Base-by-base conservation (phyloP, 1,139 yeast species). In the Debaryomyces udenii region DNA sequence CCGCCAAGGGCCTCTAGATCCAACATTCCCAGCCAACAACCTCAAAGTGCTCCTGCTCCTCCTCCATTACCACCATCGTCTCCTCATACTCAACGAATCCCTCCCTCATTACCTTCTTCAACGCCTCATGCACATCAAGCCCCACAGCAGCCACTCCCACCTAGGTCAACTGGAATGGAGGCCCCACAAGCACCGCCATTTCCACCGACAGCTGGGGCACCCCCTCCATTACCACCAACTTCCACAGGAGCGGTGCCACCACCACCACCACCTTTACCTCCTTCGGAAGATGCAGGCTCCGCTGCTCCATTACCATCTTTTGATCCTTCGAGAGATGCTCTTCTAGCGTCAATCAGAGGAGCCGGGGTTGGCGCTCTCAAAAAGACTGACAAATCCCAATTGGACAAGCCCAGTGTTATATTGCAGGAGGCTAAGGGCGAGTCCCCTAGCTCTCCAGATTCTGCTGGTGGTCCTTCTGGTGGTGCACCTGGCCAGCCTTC, bases 341-440 rank as follows among this genome's bases (percentile, higher is more conserved):
- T 93, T 35, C 66, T 93, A 44, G 89, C 96, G 0, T 88, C 97
- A 0, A 93, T 91, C 51, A 76, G 96, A 54, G 80, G 84, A 26
- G 83, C 96, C 0, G 88, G 89, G 37, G 39, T 90, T 9, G 83
- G 83, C 0, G 59, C 79, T 3, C 74, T 91, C 49, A 81, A 74
- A 48, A 87, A 84, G 59, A 85, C 86, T 4, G 97, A 93, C 61
- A 91, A 90, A 62, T 66, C 89, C 0, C 91, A 86, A 52, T 68
- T 90, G 37, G 97, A 91, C 31, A 77, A 73, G 48, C 96, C 96
- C 3, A 83, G 83, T 39, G 88, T 78, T 0, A 55, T 86, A 28
- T 63, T 87, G 23, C 86, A 79, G 62, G 91, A 86, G 56, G 87
- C 88, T 1, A 70, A 69, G 35, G 94, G 94, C 14, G 87, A 80